These are phyloP conservation scores for Vaccinium corymbosum DNA, from an alignment of 148 eudicot species.

Conservation along the genomic window DNA sequence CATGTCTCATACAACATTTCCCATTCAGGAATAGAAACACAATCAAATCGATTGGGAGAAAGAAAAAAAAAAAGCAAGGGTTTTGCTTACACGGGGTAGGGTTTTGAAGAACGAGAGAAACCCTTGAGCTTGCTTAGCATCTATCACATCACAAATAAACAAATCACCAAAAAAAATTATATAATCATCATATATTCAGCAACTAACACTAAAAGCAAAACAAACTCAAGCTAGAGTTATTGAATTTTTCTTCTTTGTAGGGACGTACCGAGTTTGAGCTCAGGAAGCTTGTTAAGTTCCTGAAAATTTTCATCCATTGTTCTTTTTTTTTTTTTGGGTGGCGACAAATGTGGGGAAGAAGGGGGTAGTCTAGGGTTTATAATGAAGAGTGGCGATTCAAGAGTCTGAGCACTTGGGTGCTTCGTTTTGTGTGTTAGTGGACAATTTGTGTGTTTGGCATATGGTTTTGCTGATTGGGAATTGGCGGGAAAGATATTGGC, in stretches of 20 bases:
- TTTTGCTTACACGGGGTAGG: conserved; percentile 53
- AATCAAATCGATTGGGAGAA: neutral
- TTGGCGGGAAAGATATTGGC: conserved; percentile 28
- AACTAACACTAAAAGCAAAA: neutral
- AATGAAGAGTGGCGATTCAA: neutral
- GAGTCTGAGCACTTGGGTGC: neutral
- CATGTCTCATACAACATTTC: neutral
- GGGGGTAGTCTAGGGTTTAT: conserved; percentile 18
- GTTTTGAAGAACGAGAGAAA: conserved; percentile 88
- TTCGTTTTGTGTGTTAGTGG: neutral
- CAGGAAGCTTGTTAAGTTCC: conserved; percentile 79
- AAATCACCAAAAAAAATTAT: neutral
- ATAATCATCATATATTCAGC: neutral
- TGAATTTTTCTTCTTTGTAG: neutral
- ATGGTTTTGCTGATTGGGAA: neutral
- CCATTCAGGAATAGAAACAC: neutral
- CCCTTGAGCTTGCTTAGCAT: conserved; percentile 96
- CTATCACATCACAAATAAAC: conserved; percentile 25
- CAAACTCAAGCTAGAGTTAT: neutral
- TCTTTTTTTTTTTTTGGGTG: neutral
- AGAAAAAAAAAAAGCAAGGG: neutral
- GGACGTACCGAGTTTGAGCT: conserved; percentile 79
- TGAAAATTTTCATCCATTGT: conserved; percentile 54
- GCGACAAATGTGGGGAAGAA: neutral
- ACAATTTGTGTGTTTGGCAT: neutral